Conservation (phyloP, 306 rosid species). For the Acacia melanoxylon region DNA sequence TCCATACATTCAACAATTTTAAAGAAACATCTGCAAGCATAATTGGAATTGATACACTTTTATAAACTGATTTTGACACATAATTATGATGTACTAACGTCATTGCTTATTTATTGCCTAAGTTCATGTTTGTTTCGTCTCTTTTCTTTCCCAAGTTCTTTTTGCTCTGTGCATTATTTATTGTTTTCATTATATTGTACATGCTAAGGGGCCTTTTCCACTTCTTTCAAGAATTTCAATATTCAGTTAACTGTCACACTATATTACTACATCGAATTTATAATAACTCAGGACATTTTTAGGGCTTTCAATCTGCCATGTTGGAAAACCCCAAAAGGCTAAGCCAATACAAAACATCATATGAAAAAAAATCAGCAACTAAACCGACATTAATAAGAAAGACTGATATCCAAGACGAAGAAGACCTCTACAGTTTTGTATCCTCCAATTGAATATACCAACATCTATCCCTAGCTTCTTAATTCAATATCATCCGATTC, state of each 20-base stretch:
- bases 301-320: background rate
- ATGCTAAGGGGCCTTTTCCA: background rate
- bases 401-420: background rate
- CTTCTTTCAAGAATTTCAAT: conserved; percentile 15
- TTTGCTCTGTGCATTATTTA: background rate
- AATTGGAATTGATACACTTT: background rate
- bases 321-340: background rate
- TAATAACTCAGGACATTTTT: background rate
- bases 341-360: background rate
- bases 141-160: conserved; percentile 9
- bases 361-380: background rate
- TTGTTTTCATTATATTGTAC: background rate
- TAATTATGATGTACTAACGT: background rate
- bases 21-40: background rate
- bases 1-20: background rate
- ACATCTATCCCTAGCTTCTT: background rate
- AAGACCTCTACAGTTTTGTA: background rate
- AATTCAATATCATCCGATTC: background rate
- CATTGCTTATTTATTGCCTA: background rate
- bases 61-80: background rate
- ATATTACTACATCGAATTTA: background rate
- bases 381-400: background rate
- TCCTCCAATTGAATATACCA: background rate
- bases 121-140: background rate
- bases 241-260: background rate